Conservation (phyloP, 2,329 filamentous ascomycete species). For the Zalaria sp. region DNA sequence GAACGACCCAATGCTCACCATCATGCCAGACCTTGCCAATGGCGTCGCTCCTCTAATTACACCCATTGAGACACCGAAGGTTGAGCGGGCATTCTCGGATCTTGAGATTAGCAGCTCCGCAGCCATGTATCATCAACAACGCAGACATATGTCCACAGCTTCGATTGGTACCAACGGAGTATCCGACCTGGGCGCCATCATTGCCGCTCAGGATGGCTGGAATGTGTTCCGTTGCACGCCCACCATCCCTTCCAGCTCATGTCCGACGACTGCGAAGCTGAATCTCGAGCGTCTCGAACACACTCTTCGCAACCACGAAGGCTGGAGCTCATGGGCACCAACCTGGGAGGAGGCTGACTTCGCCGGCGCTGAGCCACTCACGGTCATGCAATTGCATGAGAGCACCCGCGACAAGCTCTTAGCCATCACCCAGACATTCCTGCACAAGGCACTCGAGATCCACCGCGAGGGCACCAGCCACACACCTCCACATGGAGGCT, state of each 20-base stretch:
- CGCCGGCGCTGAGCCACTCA: slow-evolving; percentile 30
- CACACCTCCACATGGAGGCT: slow-evolving; percentile 21
- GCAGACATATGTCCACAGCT: slow-evolving; percentile 25
- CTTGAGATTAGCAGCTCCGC: slow-evolving; percentile 29
- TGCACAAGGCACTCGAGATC: slow-evolving; percentile 57
- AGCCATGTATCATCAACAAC: slow-evolving; percentile 24
- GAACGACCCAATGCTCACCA: slow-evolving; percentile 27
- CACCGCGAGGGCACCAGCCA: slow-evolving; percentile 34
- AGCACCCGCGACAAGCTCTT: slow-evolving; percentile 53
- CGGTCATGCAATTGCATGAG: slow-evolving; percentile 35
- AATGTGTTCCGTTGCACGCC: slow-evolving; percentile 38
- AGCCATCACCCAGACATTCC: slow-evolving; percentile 56
- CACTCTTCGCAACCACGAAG: slow-evolving; percentile 36
- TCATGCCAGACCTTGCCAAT: slow-evolving; percentile 30
- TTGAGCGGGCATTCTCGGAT: slow-evolving; percentile 33
- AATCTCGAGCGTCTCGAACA: slow-evolving; percentile 38
- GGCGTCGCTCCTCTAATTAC: slow-evolving; percentile 25
- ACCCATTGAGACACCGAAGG: slow-evolving; percentile 31
- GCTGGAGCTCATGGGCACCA: slow-evolving; percentile 38
- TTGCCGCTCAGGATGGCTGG: slow-evolving; percentile 38
- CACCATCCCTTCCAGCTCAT: slow-evolving; percentile 31
- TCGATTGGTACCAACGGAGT: slow-evolving; percentile 6
- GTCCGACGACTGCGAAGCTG: slow-evolving; percentile 35
- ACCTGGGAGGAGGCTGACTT: slow-evolving; percentile 34
- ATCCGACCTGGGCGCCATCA: slow-evolving; percentile 32